Evolutionary conservation across 1,284 basidiomycete species (phyloP), one percentile per base, ranked within the genome.

Genomic region (Irpex sp.): DNA sequence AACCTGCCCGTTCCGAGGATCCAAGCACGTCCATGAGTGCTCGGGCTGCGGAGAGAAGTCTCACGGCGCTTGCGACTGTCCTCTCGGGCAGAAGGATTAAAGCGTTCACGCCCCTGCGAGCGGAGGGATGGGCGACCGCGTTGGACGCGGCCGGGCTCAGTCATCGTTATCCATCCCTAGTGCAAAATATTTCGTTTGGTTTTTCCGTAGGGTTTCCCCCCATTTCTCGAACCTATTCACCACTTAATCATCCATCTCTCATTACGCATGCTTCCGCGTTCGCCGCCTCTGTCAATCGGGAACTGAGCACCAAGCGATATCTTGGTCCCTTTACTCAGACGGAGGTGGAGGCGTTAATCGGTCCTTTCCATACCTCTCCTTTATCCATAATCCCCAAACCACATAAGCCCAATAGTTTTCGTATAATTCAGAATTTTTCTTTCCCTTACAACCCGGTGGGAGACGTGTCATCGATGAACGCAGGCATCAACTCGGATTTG

Each of bases 351-450:
- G 4, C 5, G 0, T 48, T 72, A 1, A 62, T 80, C 12, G 75
- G 78, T 0, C 74, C 72, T 1, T 79, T 78, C 54, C 77, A 77
- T 45, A 64, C 75, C 0, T 78, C 77, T 0, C 77, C 77, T 0
- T 42, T 80, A 0, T 75, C 72, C 1, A 52, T 79, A 1, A 65
- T 70, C 3, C 69, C 68, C 0, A 73, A 73, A 57, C 61, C 65
- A 1, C 59, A 65, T 39, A 69, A 69, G n/a, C 70, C 68, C 0
- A 60, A 61, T 16, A 64, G 57, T 45, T 71, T 64, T 56, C 58
- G 67, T n/a, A 33, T 73, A 0, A 68, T 82, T 0, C 78, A 82
- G 14, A 76, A 81, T 55, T 71, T 78, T 10, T 82, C 78, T 0
- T 71, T 66, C 60, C 73, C 74, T 2, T 18, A 18, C 36, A 57